Percentiles rank a stretch among this genome's conserved stretches.
Conservation (phyloP, 169 alveolate species). For the Perkinsus olseni region DNA sequence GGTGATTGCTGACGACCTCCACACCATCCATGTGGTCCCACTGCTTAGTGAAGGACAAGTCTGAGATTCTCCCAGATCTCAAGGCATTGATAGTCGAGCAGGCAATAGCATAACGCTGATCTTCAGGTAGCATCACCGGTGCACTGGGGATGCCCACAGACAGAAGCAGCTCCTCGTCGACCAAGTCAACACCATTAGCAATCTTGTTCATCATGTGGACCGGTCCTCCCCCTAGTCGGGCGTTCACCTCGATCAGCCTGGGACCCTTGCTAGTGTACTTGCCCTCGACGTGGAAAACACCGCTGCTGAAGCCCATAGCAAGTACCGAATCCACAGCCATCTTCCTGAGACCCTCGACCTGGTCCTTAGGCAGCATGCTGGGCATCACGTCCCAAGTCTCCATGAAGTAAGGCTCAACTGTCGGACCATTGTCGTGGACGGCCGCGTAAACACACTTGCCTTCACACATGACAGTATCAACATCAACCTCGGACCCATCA, state of each 20-base stretch:
- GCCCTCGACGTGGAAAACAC: neutral
- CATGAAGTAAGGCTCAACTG: neutral
- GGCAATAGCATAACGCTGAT: neutral
- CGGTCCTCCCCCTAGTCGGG: neutral
- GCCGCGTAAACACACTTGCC: neutral
- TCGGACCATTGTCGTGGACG: neutral
- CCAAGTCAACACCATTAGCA: neutral
- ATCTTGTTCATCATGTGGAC: neutral
- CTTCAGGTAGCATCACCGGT: neutral
- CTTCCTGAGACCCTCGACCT: neutral
- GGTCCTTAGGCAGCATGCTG: neutral
- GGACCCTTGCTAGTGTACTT: neutral
- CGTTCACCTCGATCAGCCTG: neutral
- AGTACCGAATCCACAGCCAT: neutral
- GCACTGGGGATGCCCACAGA: neutral
- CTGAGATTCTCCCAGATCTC: neutral
- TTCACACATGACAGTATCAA: neutral
- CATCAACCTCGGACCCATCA: neutral
- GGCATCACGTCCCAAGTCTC: neutral
- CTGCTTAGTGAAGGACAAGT: neutral
- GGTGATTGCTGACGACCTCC: neutral
- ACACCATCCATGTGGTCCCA: neutral
- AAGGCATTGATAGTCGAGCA: neutral
- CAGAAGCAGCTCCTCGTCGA: neutral
- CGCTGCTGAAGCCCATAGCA: neutral